Evolutionary conservation across 2,329 filamentous ascomycete species (phyloP).

Genomic region (Chaetomiaceae sp.): DNA sequence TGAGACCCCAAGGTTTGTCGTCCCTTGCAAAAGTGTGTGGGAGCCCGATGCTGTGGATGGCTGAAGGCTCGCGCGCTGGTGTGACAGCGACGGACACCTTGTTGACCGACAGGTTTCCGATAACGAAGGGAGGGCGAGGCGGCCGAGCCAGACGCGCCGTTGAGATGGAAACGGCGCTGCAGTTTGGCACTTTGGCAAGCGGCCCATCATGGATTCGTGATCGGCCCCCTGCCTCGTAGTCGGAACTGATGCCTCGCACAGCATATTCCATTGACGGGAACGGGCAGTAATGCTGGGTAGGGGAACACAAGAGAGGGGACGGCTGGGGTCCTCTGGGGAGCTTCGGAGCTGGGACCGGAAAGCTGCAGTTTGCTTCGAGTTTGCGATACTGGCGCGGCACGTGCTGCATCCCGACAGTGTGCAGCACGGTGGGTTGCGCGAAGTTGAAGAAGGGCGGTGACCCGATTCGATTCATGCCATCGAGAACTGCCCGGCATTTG

Average conservation of each 20-base stretch:
- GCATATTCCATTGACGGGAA: slow-evolving; percentile 13
- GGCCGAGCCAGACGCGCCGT: not conserved
- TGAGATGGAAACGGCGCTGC: not conserved
- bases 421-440: not conserved
- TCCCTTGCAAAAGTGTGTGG: not conserved
- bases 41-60: not conserved
- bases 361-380: not conserved
- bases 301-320: not conserved
- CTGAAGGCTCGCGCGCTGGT: not conserved
- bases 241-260: not conserved
- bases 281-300: not conserved
- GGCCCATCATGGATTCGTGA: not conserved
- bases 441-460: not conserved
- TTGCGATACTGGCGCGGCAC: not conserved
- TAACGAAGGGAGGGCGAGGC: not conserved
- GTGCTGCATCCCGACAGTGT: too few species aligned
- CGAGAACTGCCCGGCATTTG: too few species aligned
- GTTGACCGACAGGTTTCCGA: not conserved
- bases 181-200: not conserved
- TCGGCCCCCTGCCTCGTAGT: not conserved
- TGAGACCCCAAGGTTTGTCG: too few species aligned
- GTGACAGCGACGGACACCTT: not conserved
- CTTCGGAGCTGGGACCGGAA: not conserved
- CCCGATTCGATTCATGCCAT: too few species aligned
- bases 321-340: not conserved